These are phyloP conservation scores for Plenodomus biglobosus DNA, from an alignment of 2,329 filamentous ascomycete genomes.

Conservation along the genomic window DNA sequence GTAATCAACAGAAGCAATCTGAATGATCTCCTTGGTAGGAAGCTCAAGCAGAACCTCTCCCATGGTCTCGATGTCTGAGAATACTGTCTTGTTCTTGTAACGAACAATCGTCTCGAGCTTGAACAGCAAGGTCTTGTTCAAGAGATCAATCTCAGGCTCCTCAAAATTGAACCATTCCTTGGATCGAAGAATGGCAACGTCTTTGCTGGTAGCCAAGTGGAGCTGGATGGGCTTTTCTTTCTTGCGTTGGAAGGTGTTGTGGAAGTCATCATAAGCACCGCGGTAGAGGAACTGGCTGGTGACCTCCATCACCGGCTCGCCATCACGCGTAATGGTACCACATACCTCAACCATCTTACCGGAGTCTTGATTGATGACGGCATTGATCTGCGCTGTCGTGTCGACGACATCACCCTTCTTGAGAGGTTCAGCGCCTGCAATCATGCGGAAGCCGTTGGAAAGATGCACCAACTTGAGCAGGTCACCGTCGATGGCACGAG, in stretches of 20 bases:
- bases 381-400: conserved; percentile 94
- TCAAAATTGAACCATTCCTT: conserved; percentile 97
- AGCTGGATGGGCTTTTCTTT: conserved; percentile 93
- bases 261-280: conserved; percentile 85
- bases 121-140: conserved; percentile 94
- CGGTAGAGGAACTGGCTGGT: conserved; percentile 98
- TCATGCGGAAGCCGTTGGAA: conserved; percentile 97
- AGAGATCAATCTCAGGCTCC: conserved; percentile 80
- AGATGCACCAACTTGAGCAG: conserved; percentile 93
- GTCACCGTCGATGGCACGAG: conserved; percentile 92
- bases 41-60: conserved; percentile 93
- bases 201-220: conserved; percentile 81
- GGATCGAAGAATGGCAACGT: conserved; percentile 88
- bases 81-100: conserved; percentile 93
- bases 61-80: conserved; percentile 86
- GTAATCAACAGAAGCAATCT: conserved; percentile 96
- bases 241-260: conserved; percentile 99
- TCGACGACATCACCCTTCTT: conserved; percentile 94
- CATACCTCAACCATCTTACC: conserved; percentile 99
- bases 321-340: conserved; percentile 85
- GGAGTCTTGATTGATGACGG: conserved; percentile 95
- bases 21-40: conserved; percentile 94
- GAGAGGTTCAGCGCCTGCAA: conserved; percentile 88
- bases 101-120: conserved; percentile 86
- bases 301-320: conserved; percentile 91